Conservation (phyloP, 164 flowering plant species). For the Saururus chinensis region DNA sequence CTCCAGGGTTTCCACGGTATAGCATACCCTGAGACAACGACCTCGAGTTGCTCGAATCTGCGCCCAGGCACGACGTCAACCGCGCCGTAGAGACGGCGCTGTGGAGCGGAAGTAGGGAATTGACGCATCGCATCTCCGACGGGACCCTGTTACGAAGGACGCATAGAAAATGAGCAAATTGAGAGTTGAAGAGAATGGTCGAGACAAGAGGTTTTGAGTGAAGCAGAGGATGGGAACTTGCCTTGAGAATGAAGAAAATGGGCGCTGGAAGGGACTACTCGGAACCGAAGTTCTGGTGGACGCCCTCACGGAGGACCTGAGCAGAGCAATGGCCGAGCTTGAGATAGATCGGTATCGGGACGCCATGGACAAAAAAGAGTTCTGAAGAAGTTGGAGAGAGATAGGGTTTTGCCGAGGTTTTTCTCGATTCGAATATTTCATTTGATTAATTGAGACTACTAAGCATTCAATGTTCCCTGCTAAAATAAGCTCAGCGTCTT, state of each 20-base stretch:
- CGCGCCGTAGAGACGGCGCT: conserved; percentile 75
- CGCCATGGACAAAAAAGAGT: conserved; percentile 31
- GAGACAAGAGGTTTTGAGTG: too few species aligned
- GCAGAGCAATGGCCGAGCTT: conserved; percentile 33
- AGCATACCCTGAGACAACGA: conserved; percentile 96
- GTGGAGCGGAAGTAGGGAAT: conserved; percentile 75
- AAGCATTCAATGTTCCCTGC: too few species aligned
- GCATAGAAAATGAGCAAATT: too few species aligned
- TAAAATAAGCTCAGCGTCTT: too few species aligned
- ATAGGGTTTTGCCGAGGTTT: background rate
- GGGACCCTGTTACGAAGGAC: conserved; percentile 33
- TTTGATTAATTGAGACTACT: too few species aligned
- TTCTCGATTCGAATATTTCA: background rate
- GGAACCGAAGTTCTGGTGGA: conserved; percentile 25
- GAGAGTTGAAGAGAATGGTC: too few species aligned
- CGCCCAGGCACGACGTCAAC: conserved; percentile 79
- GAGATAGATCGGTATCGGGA: conserved; percentile 64
- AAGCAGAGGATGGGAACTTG: conserved; percentile 6
- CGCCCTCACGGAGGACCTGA: conserved; percentile 40
- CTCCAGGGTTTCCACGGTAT: conserved; percentile 86
- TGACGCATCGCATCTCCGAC: conserved; percentile 44
- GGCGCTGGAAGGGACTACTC: conserved; percentile 16
- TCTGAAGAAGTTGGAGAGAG: background rate
- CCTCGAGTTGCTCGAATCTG: conserved; percentile 55
- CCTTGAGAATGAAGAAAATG: conserved; percentile 38